Base-by-base conservation (phyloP, 345 rosid species). In the Microcos paniculata region DNA sequence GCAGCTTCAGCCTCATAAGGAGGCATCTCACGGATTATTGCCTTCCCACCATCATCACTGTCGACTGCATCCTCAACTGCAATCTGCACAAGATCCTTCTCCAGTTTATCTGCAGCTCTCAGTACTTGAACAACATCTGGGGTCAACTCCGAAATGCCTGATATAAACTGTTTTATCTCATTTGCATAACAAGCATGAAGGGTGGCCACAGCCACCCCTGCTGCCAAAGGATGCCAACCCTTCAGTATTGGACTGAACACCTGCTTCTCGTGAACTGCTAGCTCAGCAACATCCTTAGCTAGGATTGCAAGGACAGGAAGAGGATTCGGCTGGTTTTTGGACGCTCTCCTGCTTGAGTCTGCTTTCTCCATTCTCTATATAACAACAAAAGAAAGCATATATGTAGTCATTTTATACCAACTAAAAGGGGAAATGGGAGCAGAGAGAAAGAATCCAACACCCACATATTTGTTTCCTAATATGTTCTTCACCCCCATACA, bases 21-120 rank as follows among this genome's bases (percentile, higher is more conserved):
- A 76, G 99, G 96, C 99, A 95, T 95, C 84, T 95, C 99, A 31
- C 99, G 94, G 71, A 95, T 95, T 71, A 95, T 91, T 64, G 94
- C 97, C 85, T 95, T 95, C 71, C 99, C 99, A 68, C 99, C 99
- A 81, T 95, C 99, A 77, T 95, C 99, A 75, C 98, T 88, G 78
- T 95, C 96, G 73, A 95, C 99, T 3, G 98, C 89, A 87, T 95
- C 99, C 86, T 93, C 99, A 26, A 95, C 99, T 30, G 99, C 99
- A 69, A 95, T 93, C 85, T 91, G 99, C 59, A 95, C 99, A 51
- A 95, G 98, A 91, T 93, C 98, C 81, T 93, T 85, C 84, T 95
- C 99, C 81, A 93, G 87, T 77, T 95, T 95, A 88, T 95, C 97
- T 28, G 98, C 97, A 59, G 92, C 98, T 82, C 99, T 88, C 78